Evolutionary conservation across 139 green algal species (phyloP).

Genomic region (Ulvella scutata): DNA sequence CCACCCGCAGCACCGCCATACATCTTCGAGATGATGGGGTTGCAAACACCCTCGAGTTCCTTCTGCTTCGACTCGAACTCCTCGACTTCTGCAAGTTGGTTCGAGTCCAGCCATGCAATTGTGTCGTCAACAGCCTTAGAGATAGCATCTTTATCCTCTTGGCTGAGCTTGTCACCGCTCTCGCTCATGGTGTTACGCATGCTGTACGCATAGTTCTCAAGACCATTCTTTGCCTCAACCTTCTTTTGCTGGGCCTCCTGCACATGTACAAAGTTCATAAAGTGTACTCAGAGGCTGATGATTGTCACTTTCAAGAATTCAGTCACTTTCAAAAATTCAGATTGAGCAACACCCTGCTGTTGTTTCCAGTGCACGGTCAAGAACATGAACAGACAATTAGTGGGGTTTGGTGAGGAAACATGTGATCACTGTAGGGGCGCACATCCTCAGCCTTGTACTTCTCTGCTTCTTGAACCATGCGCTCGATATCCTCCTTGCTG

Average conservation of each 20-base stretch:
- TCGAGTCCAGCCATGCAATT: conserved; percentile 88
- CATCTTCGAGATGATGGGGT: conserved; percentile 81
- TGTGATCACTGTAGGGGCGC: no score
- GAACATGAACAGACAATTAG: no score
- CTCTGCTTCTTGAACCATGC: conserved; percentile 92
- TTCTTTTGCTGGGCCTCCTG: conserved; percentile 69
- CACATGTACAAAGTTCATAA: no score
- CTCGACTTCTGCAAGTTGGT: conserved; percentile 89
- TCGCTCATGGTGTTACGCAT: conserved; percentile 87
- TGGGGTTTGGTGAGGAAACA: no score
- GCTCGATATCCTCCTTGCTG: conserved; percentile 97
- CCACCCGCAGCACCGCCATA: conserved; percentile 39
- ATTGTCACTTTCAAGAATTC: no score
- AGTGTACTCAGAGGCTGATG: no score
- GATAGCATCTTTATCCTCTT: conserved; percentile 78
- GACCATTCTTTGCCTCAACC: conserved; percentile 81
- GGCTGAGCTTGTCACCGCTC: conserved; percentile 47
- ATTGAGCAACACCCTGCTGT: no score
- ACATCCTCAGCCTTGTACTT: conserved; percentile 98
- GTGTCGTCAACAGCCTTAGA: conserved; percentile 65
- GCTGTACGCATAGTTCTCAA: conserved; percentile 90
- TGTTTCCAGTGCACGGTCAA: no score
- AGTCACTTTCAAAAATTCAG: no score
- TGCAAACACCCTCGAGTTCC: conserved; percentile 86
- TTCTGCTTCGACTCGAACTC: conserved; percentile 96